Base-by-base conservation (phyloP, 768 basidiomycete species). In the Lanmaoa rubissima region DNA sequence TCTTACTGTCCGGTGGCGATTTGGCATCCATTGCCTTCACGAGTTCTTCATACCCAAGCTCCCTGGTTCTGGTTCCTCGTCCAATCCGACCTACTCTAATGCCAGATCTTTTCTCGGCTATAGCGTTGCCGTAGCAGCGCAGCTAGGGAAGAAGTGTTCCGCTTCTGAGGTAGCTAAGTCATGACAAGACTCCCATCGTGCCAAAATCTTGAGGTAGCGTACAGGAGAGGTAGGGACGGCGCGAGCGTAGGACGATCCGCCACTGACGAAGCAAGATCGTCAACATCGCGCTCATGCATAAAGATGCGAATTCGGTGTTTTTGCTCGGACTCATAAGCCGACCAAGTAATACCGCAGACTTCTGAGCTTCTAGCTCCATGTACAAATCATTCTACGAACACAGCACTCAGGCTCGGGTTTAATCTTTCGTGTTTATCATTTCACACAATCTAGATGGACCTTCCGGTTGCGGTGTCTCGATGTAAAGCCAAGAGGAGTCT, bases 1-100 rank as follows among this genome's bases (percentile, higher is more conserved):
- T 61, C 55, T 54, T 36, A 31, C 28, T 42, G 14, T 54, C 54
- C 35, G 49, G 64, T 68, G 64, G 58, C 56, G 36, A 40, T 32
- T 53, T 58, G 42, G n/a, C 28, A 17, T 47, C 62, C 58, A 49
- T 35, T 51, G 42, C 45, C 54, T 51, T 57, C 58, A 60, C 46
- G 34, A 40, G 47, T 66, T 56, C 58, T 52, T 51, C 34, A 42
- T 49, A 12, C 3, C 65, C 56, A 54, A 52, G 47, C 45, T 59
- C 66, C 60, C 57, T 54, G 52, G 28, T n/a, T 16, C 10, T 38
- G 48, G 55, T 11, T 10, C 53, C 39, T 47, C 16, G 13, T 48
- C 39, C 44, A 51, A 48, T 32, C 31, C 28, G 41, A 36, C 48
- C 42, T 41, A 9, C 40, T 32, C 34, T 38, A 43, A 45, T 14